Evolutionary conservation across 768 basidiomycete species (phyloP).

Genomic region (Pleurotus citrinopileatus): DNA sequence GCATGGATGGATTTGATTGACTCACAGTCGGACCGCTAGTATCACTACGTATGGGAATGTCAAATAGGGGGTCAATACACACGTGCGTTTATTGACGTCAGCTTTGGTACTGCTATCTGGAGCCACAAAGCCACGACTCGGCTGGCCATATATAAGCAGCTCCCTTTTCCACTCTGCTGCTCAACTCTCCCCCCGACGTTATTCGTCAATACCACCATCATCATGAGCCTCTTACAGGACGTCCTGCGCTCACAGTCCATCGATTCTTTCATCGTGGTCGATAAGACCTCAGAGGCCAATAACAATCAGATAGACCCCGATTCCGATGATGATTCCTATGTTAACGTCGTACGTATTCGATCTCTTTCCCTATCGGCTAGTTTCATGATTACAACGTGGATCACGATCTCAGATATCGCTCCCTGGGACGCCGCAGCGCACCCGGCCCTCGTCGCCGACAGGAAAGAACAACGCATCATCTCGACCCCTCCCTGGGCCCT

Average conservation of each 20-base stretch:
- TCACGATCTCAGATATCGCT: conserved; percentile 49
- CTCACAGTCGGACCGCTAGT: too few species aligned
- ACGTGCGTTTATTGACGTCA: too few species aligned
- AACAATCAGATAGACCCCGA: conserved; percentile 41
- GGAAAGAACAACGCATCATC: conserved; percentile 37
- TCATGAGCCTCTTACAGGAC: conserved; percentile 68
- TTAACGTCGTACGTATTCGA: conserved; percentile 59
- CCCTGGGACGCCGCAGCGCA: conserved; percentile 66
- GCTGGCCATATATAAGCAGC: background rate
- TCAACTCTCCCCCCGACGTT: background rate
- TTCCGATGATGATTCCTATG: conserved; percentile 64
- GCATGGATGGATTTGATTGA: background rate
- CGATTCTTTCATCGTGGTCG: conserved; percentile 34
- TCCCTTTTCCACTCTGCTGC: background rate
- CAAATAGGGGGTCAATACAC: too few species aligned
- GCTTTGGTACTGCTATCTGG: too few species aligned
- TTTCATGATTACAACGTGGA: conserved; percentile 1
- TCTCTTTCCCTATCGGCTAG: background rate
- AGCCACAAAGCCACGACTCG: background rate
- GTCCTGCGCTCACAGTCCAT: conserved; percentile 55
- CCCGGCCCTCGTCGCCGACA: conserved; percentile 42
- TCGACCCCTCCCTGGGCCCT: conserved; percentile 46
- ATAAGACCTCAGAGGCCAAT: conserved; percentile 18
- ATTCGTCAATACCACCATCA: too few species aligned
- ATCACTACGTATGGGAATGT: too few species aligned